Percentiles rank a stretch among this genome's conserved stretches.
These are phyloP conservation scores for Pseudocercospora ulei DNA, from an alignment of 2,329 filamentous ascomycete species.

Conservation along the genomic window DNA sequence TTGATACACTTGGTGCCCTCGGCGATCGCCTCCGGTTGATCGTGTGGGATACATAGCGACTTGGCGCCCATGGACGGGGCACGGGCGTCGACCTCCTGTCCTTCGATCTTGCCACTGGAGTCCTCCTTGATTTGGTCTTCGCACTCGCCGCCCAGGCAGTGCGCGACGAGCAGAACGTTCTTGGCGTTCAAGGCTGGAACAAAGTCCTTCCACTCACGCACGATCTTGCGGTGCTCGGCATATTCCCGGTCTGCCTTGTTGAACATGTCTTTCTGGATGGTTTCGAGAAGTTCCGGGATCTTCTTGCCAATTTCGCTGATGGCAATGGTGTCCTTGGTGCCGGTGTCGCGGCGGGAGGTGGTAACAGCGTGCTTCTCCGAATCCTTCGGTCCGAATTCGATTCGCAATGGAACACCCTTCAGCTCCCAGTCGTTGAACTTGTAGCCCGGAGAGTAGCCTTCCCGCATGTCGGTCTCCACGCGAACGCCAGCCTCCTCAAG, in stretches of 20 bases:
- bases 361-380: constrained; percentile 75
- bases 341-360: constrained; percentile 73
- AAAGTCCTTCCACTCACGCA: constrained; percentile 84
- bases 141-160: constrained; percentile 73
- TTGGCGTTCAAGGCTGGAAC: constrained; percentile 80
- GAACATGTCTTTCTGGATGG: constrained; percentile 77
- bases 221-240: constrained; percentile 65
- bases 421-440: constrained; percentile 99
- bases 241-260: constrained; percentile 67
- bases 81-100: constrained; percentile 57
- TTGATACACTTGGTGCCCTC: constrained; percentile 82
- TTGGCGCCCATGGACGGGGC: constrained; percentile 69
- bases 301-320: constrained; percentile 63
- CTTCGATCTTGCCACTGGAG: constrained; percentile 64
- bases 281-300: constrained; percentile 73
- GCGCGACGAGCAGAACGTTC: constrained; percentile 85
- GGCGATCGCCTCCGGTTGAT: constrained; percentile 67
- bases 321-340: constrained; percentile 67
- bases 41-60: constrained; percentile 68
- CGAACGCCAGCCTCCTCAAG: constrained; percentile 67
- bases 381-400: constrained; percentile 95
- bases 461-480: constrained; percentile 70
- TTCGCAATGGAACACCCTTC: constrained; percentile 82
- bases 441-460: constrained; percentile 86
- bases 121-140: constrained; percentile 93